These are phyloP conservation scores for Neoscytalidium dimidiatum DNA, from an alignment of 2,329 filamentous ascomycete species.

Conservation along the genomic window DNA sequence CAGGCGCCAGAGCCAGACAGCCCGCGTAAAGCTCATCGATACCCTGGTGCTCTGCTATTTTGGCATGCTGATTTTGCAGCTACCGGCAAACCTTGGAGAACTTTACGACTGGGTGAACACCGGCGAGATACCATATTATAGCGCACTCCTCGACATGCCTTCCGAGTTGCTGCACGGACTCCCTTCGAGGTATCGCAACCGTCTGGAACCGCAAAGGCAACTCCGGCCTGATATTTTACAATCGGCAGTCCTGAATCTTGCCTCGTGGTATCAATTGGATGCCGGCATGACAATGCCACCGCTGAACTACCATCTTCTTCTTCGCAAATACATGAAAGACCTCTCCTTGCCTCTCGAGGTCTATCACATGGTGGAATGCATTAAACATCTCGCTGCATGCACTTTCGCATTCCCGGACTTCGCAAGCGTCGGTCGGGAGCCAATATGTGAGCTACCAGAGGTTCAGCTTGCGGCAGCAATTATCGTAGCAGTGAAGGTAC, in stretches of 20 bases:
- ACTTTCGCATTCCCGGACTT: conserved; percentile 59
- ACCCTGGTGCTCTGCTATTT: conserved; percentile 79
- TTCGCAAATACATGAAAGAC: conserved; percentile 65
- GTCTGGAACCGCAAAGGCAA: conserved; percentile 56
- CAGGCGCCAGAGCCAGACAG: conserved; percentile 46
- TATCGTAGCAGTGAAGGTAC: conserved; percentile 74
- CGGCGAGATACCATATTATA: conserved; percentile 71
- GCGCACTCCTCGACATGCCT: conserved; percentile 61
- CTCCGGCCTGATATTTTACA: conserved; percentile 63
- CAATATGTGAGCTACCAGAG: conserved; percentile 58
- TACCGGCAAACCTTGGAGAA: conserved; percentile 76
- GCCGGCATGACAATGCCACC: conserved; percentile 72
- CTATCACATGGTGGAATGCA: conserved; percentile 59
- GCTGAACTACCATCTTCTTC: conserved; percentile 68
- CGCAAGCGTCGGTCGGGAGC: conserved; percentile 22
- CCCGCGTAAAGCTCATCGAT: conserved; percentile 67
- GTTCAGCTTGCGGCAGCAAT: conserved; percentile 70
- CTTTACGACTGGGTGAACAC: conserved; percentile 66
- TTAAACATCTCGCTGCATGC: conserved; percentile 56
- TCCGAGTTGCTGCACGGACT: conserved; percentile 66
- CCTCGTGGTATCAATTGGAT: conserved; percentile 64
- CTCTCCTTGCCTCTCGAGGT: conserved; percentile 75
- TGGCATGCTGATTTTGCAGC: conserved; percentile 70
- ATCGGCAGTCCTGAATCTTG: conserved; percentile 60
- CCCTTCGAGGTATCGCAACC: conserved; percentile 60